A percentile compares a stretch with the other conserved stretches of the same genome.
phyloP scores from a whole-genome alignment of 1,139 yeast genomes.

The Spathaspora sp. region DNA sequence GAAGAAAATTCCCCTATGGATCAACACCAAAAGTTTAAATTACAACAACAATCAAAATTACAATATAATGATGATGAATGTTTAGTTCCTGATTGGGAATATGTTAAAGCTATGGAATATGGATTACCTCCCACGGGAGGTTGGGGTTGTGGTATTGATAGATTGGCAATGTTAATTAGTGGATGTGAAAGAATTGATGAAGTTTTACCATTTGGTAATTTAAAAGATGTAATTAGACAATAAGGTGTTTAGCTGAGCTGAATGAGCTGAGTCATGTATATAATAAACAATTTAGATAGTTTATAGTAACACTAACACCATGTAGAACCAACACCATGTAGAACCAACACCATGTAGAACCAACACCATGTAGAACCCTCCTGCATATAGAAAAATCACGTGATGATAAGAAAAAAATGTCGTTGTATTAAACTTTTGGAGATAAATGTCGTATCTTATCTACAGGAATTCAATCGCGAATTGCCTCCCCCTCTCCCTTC shows the following conservation, averaged over 20 bases:
- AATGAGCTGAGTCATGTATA: neutral
- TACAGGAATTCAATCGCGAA: neutral
- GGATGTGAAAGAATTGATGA: conserved; percentile 68
- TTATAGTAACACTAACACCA: no score
- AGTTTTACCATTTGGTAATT: conserved; percentile 79
- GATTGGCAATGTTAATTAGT: conserved; percentile 78
- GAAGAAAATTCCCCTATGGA: conserved; percentile 86
- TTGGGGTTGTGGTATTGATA: conserved; percentile 93
- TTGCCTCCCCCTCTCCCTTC: neutral
- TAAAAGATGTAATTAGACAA: conserved; percentile 56
- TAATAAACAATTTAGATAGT: no score
- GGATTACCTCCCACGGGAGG: conserved; percentile 99
- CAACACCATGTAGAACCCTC: no score
- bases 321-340: no score
- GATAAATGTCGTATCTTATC: conserved; percentile 1
- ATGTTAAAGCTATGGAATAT: conserved; percentile 76
- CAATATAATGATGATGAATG: conserved; percentile 59
- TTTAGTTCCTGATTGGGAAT: conserved; percentile 70
- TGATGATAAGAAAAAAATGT: neutral
- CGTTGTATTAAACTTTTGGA: conserved; percentile 1
- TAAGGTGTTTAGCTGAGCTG: conserved; percentile 1
- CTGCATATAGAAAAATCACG: neutral
- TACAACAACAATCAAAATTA: conserved; percentile 51
- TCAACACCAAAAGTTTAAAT: conserved; percentile 60
- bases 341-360: no score